These are phyloP conservation scores for Amniculicola lignicola DNA, from an alignment of 495 filamentous ascomycete species.

Conservation along the genomic window DNA sequence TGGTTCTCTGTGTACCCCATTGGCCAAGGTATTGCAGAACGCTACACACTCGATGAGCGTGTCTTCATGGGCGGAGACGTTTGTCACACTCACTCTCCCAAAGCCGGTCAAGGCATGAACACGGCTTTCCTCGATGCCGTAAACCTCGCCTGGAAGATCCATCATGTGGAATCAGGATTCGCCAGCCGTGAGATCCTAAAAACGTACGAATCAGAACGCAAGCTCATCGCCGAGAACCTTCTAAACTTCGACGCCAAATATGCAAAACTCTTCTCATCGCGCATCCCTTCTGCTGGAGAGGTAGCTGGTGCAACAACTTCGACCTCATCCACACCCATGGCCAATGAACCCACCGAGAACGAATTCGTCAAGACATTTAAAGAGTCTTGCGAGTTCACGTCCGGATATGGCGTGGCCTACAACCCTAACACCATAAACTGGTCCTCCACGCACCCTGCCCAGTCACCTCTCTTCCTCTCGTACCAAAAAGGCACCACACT, in stretches of 20 bases:
- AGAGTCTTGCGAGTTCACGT: constrained; percentile 62
- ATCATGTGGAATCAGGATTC: constrained; percentile 55
- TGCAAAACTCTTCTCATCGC: constrained; percentile 48
- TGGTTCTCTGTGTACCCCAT: constrained; percentile 65
- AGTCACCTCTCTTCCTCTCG: constrained; percentile 60
- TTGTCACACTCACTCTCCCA: constrained; percentile 66
- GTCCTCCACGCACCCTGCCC: constrained; percentile 66
- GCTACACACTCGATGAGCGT: constrained; percentile 58
- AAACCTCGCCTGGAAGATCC: constrained; percentile 75
- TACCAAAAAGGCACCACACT: constrained; percentile 57
- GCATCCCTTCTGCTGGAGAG: constrained; percentile 57
- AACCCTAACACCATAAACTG: constrained; percentile 65
- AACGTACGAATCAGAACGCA: constrained; percentile 69
- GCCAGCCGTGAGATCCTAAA: constrained; percentile 54
- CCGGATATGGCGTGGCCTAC: constrained; percentile 63
- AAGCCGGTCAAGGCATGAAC: constrained; percentile 78
- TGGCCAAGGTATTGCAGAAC: constrained; percentile 67
- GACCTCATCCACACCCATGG: too few relatives aligned
- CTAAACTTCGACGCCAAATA: constrained; percentile 64
- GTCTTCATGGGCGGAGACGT: constrained; percentile 64
- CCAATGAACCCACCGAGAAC: constrained; percentile 47
- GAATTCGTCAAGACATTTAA: constrained; percentile 66
- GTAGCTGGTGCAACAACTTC: constrained; percentile 37
- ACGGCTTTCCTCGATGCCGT: constrained; percentile 54
- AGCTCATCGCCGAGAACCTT: constrained; percentile 65